These are phyloP conservation scores for Pharnaceum exiguum DNA, from an alignment of 148 eudicot species.

Conservation along the genomic window DNA sequence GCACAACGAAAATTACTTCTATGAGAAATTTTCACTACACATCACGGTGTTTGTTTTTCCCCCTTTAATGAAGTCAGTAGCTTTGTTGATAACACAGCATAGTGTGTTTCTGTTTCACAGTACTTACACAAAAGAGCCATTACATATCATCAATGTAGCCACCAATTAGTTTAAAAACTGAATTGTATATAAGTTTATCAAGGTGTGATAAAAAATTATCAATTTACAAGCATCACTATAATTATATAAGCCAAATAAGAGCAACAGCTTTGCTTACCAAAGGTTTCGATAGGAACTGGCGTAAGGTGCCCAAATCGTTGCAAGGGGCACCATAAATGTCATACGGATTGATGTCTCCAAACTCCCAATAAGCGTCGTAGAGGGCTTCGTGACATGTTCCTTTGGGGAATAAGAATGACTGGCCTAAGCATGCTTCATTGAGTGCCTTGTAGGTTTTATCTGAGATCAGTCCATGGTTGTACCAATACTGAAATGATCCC, in stretches of 20 bases:
- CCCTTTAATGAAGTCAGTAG: no score
- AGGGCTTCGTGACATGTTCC: constrained; percentile 30
- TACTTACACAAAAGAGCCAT: no score
- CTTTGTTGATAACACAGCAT: no score
- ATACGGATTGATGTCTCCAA: constrained; percentile 32
- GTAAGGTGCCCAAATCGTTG: constrained; percentile 2
- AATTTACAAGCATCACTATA: neutral
- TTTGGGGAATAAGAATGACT: constrained; percentile 37
- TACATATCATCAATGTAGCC: no score
- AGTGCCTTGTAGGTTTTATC: constrained; percentile 26
- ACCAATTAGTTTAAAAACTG: no score
- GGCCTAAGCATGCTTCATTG: constrained; percentile 31
- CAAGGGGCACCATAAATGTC: constrained; percentile 28
- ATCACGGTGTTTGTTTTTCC: no score
- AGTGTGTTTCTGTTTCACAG: no score
- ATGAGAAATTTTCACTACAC: no score
- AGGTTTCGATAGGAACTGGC: constrained; percentile 10
- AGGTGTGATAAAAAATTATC: no score
- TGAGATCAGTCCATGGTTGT: constrained; percentile 46
- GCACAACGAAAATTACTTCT: no score
- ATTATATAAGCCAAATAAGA: neutral
- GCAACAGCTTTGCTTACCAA: constrained; percentile 6
- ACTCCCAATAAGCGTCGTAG: constrained; percentile 29
- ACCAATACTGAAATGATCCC: constrained; percentile 49
- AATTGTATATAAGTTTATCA: no score